phyloP scores from a whole-genome alignment of 2,329 filamentous ascomycete genomes.

The Exophiala alcalophila region DNA sequence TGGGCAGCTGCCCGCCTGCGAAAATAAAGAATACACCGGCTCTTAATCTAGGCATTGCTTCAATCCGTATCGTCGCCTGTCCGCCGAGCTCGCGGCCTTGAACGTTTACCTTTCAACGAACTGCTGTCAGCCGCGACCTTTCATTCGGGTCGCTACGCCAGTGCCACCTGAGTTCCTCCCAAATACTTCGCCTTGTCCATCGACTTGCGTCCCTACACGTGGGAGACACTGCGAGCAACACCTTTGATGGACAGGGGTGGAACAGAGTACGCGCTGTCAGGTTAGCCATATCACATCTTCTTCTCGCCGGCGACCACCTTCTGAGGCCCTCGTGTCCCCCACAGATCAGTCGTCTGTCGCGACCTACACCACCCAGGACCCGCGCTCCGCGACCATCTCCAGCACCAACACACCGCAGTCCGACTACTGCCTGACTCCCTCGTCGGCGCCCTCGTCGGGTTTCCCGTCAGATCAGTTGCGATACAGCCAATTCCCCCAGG shows the following conservation, averaged over 20 bases:
- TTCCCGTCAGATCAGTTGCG: conserved; percentile 81
- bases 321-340: conserved; percentile 24
- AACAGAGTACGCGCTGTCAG: conserved; percentile 80
- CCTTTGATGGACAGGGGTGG: conserved; percentile 57
- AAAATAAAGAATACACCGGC: conserved; percentile 30
- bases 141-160: conserved; percentile 22
- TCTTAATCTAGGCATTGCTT: conserved; percentile 30
- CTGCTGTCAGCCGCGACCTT: conserved; percentile 27
- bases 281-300: conserved; percentile 70
- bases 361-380: conserved; percentile 82
- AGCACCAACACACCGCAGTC: conserved; percentile 80
- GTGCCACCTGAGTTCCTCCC: conserved; percentile 15
- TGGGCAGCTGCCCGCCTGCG: conserved; percentile 25
- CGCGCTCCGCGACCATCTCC: conserved; percentile 68
- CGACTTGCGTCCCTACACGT: conserved; percentile 12
- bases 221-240: conserved; percentile 15
- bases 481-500: conserved; percentile 68
- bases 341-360: conserved; percentile 93
- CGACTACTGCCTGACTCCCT: conserved; percentile 79
- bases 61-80: conserved; percentile 28
- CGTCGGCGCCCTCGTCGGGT: conserved; percentile 72
- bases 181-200: conserved; percentile 11
- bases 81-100: conserved; percentile 25
- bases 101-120: conserved; percentile 23
- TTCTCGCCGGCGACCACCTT: conserved; percentile 19